These are phyloP conservation scores for Penicillium sp. DNA, from an alignment of 2,329 filamentous ascomycete genomes.

Conservation along the genomic window DNA sequence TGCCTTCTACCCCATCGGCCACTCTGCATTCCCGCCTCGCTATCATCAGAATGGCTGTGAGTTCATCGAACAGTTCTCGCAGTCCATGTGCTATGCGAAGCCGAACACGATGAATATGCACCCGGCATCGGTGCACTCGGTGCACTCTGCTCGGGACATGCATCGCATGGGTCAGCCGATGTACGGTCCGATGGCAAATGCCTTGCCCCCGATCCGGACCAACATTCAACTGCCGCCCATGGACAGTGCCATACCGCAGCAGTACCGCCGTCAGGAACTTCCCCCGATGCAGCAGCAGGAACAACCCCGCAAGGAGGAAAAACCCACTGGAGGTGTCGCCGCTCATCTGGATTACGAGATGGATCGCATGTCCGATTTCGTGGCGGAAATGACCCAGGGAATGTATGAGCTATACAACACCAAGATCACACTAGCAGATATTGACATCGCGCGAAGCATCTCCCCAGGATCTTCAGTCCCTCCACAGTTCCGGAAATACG, in stretches of 20 bases:
- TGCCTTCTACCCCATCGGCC: conserved; percentile 37
- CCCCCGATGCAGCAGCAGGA: conserved; percentile 32
- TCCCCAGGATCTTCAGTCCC: conserved; percentile 59
- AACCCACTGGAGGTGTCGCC: conserved; percentile 77
- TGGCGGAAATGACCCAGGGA: conserved; percentile 79
- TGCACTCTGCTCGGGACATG: conserved; percentile 35
- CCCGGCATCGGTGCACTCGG: conserved; percentile 26
- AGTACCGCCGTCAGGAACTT: conserved; percentile 41
- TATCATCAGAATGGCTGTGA: conserved; percentile 44
- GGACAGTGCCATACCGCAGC: conserved; percentile 40
- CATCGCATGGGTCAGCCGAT: conserved; percentile 30
- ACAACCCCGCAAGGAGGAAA: conserved; percentile 55
- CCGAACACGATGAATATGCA: conserved; percentile 34
- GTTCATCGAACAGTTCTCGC: conserved; percentile 46
- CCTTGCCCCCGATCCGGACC: conserved; percentile 41
- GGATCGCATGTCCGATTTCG: conserved; percentile 92
- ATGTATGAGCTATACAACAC: conserved; percentile 59
- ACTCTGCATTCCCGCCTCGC: conserved; percentile 40
- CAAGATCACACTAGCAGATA: conserved; percentile 56
- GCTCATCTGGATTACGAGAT: conserved; percentile 95
- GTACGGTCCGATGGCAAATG: conserved; percentile 33
- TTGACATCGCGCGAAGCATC: conserved; percentile 61
- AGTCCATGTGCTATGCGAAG: conserved; percentile 40
- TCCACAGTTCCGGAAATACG: conserved; percentile 81
- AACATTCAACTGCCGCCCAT: conserved; percentile 40